Base-by-base conservation (phyloP, 2,329 filamentous ascomycete species). In the Trematosphaeria pertusa region DNA sequence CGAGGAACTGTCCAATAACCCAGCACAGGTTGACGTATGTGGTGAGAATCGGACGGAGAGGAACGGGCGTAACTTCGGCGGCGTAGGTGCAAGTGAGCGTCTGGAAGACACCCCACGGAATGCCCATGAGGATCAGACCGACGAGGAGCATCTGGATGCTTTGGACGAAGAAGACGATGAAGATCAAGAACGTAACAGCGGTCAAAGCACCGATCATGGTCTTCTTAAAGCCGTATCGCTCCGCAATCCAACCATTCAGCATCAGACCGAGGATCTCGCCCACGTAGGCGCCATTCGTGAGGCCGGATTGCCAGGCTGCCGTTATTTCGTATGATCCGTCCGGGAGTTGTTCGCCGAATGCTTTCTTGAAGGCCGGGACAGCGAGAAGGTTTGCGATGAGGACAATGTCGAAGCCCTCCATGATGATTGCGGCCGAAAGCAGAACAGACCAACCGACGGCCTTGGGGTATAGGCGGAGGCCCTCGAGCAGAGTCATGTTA, bases 331-430 rank as follows among this genome's bases (percentile, higher is more conserved):
- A 76, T 9, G 58, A 52, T 5, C 71, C 73, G 35, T 75, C 61
- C 3, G 67, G 45, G 19, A 68, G 52, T 26, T 62, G 67, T 5
- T 64, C 61, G 22, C 77, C 76, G 44, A 73, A 79, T 43, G 62
- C 65, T 37, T 59, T 50, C 50, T 78, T 73, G 70, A 79, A 79
- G 8, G 71, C 67, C 4, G 72, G 73, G 12, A 76, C 75, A 21
- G 68, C 75, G 52, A 83, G 90, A 60, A 94, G 88, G 70, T 91
- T 91, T 75, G 87, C 89, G 66, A 93, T 86, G 49, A 95, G 77
- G 60, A 83, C 85, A 50, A 93, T 81, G 70, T 96, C 90, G 75
- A 91, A 95, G 6, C 89, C 91, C 71, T 96, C 91, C 91, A 96
- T 96, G 61, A 85, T 85, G 67, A 96, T 94, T 68, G 87, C 90